These are phyloP conservation scores for Pavlovales sp. DNA, from an alignment of 208 protist species.

Conservation along the genomic window DNA sequence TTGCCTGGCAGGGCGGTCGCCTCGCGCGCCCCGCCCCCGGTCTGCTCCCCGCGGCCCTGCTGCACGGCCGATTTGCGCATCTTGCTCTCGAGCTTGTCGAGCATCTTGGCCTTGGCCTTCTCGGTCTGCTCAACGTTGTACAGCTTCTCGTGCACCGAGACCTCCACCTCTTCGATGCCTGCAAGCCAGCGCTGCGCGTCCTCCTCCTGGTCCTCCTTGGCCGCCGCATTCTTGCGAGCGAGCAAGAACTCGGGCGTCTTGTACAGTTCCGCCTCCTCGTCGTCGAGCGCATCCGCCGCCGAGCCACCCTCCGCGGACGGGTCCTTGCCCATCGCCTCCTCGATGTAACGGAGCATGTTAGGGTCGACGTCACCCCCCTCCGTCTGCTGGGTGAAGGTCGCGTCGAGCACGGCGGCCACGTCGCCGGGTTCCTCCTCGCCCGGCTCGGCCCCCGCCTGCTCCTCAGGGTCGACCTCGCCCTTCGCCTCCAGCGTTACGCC, in stretches of 20 bases:
- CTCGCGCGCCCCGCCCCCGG: not conserved
- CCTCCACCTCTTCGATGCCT: constrained; percentile 12
- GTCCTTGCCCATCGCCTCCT: constrained; percentile 27
- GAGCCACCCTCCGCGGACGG: not conserved
- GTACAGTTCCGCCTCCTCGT: constrained; percentile 18
- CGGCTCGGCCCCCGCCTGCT: not conserved
- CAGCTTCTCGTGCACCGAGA: not conserved
- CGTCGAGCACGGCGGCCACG: constrained; percentile 4
- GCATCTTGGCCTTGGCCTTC: not conserved
- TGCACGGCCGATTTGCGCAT: not conserved
- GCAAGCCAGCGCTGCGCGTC: constrained; percentile 30
- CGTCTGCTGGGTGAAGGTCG: constrained; percentile 23
- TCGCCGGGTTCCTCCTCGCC: not conserved
- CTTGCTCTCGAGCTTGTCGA: not conserved
- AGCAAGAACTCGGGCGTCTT: not conserved
- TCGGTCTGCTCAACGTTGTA: not conserved
- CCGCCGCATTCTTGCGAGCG: too few species aligned
- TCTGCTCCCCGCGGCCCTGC: not conserved
- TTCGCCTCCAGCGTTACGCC: constrained; percentile 13
- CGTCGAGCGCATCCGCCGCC: not conserved
- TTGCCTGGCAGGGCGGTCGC: not conserved
- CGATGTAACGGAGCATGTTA: constrained; percentile 34
- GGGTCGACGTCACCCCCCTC: constrained; percentile 30
- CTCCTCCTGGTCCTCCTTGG: not conserved
- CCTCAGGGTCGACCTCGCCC: not conserved